A percentile compares a stretch with the other conserved stretches of the same genome.
These are phyloP conservation scores for Pseudozyma tsukubaensis DNA, from an alignment of 1,284 basidiomycete genomes.

Conservation along the genomic window DNA sequence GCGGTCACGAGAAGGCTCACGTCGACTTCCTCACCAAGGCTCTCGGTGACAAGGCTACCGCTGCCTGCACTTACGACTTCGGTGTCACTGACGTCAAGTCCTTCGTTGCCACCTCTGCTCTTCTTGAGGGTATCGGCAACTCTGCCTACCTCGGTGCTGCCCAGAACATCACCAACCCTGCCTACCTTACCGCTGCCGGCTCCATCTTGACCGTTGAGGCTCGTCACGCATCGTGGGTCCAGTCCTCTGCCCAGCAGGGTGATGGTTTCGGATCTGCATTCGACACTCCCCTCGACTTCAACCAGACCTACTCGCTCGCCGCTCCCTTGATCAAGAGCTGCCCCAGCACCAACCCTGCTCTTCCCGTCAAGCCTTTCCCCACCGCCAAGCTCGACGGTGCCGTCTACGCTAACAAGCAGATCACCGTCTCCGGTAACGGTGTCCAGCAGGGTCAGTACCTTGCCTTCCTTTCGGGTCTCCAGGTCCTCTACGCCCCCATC, in stretches of 20 bases:
- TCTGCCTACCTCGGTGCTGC: constrained; percentile 75
- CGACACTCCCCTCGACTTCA: constrained; percentile 73
- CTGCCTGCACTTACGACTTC: constrained; percentile 76
- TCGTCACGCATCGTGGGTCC: constrained; percentile 55
- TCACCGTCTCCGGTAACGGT: constrained; percentile 67
- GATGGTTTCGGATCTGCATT: constrained; percentile 49
- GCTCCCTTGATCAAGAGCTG: constrained; percentile 71
- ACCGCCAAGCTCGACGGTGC: constrained; percentile 63
- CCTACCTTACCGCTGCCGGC: constrained; percentile 53
- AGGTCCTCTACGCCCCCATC: constrained; percentile 61
- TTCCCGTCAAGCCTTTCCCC: constrained; percentile 71
- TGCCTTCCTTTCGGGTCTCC: constrained; percentile 70
- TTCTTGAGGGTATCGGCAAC: constrained; percentile 74
- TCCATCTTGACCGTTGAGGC: constrained; percentile 59
- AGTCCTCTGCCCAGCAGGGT: constrained; percentile 43
- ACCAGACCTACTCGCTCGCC: constrained; percentile 69
- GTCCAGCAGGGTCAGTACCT: constrained; percentile 66
- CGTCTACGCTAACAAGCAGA: constrained; percentile 50
- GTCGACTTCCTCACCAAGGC: constrained; percentile 72
- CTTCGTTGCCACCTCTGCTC: constrained; percentile 73
- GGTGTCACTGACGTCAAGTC: constrained; percentile 67
- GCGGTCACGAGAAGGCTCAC: constrained; percentile 73
- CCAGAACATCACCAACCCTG: constrained; percentile 69
- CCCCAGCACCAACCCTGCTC: constrained; percentile 72
- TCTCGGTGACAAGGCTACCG: constrained; percentile 73